Evolutionary conservation across 768 basidiomycete genomes (phyloP).

Genomic region (Rhodosporidiobolus sp.): DNA sequence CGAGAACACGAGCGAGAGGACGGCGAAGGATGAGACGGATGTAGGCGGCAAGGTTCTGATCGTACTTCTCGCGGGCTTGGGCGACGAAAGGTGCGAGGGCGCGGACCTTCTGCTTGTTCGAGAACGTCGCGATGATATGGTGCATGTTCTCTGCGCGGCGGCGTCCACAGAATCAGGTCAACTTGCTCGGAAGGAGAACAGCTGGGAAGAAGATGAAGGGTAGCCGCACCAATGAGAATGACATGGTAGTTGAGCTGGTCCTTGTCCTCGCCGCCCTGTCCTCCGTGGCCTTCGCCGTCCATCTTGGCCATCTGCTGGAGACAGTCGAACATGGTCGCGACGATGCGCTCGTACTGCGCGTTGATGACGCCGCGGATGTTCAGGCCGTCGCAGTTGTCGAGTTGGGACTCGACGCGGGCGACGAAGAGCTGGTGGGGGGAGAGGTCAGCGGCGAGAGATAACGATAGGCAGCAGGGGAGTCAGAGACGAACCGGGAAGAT

Average conservation of each 20-base stretch:
- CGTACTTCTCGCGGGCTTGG: slow-evolving; percentile 77
- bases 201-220: neutral
- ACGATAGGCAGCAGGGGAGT: neutral
- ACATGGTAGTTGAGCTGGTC: slow-evolving; percentile 96
- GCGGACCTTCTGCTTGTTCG: slow-evolving; percentile 62
- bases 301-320: slow-evolving; percentile 94
- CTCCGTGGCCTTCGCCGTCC: slow-evolving; percentile 63
- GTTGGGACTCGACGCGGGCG: slow-evolving; percentile 74
- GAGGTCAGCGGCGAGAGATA: neutral
- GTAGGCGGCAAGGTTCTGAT: slow-evolving; percentile 82
- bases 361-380: slow-evolving; percentile 76
- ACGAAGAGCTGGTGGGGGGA: slow-evolving; percentile 58
- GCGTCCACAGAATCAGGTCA: neutral
- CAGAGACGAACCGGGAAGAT: slow-evolving; percentile 68
- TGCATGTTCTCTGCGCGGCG: slow-evolving; percentile 82
- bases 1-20: slow-evolving; percentile 81
- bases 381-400: slow-evolving; percentile 67
- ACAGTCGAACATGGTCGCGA: slow-evolving; percentile 84
- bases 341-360: slow-evolving; percentile 78
- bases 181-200: neutral
- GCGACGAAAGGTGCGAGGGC: slow-evolving; percentile 63
- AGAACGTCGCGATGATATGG: slow-evolving; percentile 78
- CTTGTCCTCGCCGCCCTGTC: slow-evolving; percentile 72
- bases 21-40: slow-evolving; percentile 80
- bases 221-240: slow-evolving; percentile 76